Evolutionary conservation across 2,329 filamentous ascomycete species (phyloP), one percentile per base, ranked within the genome.

Genomic region (Blastomyces gilchristii): DNA sequence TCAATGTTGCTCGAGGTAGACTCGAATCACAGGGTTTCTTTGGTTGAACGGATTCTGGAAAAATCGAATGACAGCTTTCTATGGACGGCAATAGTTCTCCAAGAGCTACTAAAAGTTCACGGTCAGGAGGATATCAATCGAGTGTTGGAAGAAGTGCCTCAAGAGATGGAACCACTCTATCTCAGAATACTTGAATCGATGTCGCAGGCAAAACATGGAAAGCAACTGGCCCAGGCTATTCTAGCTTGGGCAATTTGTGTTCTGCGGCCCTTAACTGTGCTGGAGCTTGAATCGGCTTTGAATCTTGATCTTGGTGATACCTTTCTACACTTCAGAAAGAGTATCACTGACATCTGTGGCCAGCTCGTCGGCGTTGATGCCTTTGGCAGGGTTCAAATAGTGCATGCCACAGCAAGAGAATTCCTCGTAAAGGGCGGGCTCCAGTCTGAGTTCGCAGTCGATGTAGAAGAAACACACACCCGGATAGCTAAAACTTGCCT

Each of bases 41-140:
- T 77, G 7, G 67, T 68, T 1, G 65, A 71, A 31, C 71, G 66
- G 58, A 74, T 78, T 14, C 59, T 77, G 25, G 63, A 69, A 18
- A 77, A 75, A 59, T 74, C 76, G 7, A 68, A 68, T 12, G 74
- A 73, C 1, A 76, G 69, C 22, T 77, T 78, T 63, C 64, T 77
- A 34, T 78, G 74, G 75, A 73, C 70, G 12, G 66, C 64, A 14
- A 61, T 77, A 45, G 72, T 76, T 1, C 67, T 77, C 2, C 66
- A 72, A 16, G 71, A 75, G 62, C 67, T 76, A 1, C 12, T 57
- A 8, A 62, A 63, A 14, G 71, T 68, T 37, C 67, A 74, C 65
- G 73, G 68, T 53, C 65, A 65, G 58, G 68, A 70, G 49, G 73
- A 73, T 31, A 70, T 75, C 31, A 63, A 70, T 1, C 63, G 69